Base-by-base conservation (phyloP, 148 eudicot genomes). In the Chenopodium formosanum region DNA sequence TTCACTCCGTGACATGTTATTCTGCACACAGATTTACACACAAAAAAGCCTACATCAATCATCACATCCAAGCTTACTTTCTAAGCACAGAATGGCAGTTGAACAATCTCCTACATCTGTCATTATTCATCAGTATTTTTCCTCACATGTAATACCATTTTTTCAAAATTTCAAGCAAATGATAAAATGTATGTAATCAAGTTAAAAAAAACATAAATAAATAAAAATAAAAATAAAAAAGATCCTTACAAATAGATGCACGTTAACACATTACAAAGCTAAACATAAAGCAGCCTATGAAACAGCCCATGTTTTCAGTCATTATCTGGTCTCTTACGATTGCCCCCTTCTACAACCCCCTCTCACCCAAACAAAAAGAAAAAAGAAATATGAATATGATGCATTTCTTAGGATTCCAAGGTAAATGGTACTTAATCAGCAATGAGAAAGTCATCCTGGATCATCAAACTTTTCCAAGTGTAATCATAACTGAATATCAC, bases 1-100 rank as follows among this genome's bases (percentile, higher is more conserved):
- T 74, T 94, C 88, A 14, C 66, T 92, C 31, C 97, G 95, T 20
- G 91, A 82, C 92, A 94, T 92, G 68, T 88, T 95, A 80, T 84
- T 89, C 99, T 95, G 97, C 69, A 67, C 7, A 81, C 75, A 22
- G 17, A 84, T 73, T 8, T 17, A 66, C 37, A 70, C 27, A 78
- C 60, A 67, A 7, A 34, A 27, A 72, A 70, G 46, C 31, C 31
- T 72, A 73, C 34, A 77, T 71, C 44, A 37, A 37, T 19, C 22
- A 32, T 9, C 79, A 58, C 10, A 27, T 37, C 79, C 34, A 62
- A 17, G 70, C 25, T 25, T 73, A 46, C 10, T 17, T 22, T 22
- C n/a, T 32, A 34, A 25, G 34, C 20, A 10, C 70, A 67, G 34
- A 25, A 67, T 29, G 32, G 25, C 52, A 71, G 74, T 19, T 19